phyloP scores from a whole-genome alignment of 2,329 filamentous ascomycete genomes.

The Calycina marina region DNA sequence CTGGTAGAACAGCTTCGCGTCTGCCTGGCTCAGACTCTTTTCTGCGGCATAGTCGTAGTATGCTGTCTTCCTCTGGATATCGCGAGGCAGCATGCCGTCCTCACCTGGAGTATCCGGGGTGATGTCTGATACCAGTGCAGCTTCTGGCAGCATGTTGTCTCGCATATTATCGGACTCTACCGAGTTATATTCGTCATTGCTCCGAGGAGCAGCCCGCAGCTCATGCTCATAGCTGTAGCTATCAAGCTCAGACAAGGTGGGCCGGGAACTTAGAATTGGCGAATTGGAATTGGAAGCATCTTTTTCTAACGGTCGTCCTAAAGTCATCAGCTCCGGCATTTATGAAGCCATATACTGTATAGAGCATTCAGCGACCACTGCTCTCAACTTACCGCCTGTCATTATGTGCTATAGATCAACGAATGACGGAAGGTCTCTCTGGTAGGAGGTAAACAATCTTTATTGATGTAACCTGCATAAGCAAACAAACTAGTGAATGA shows the following conservation, averaged over 20 bases:
- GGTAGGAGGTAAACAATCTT: too few relatives aligned
- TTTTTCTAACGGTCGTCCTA: conserved; percentile 1
- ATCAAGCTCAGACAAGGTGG: conserved; percentile 4
- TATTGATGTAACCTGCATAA: too few relatives aligned
- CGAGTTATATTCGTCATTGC: conserved; percentile 10
- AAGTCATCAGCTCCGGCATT: too few relatives aligned
- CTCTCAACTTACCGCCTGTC: too few relatives aligned
- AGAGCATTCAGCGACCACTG: too few relatives aligned
- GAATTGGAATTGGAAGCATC: conserved; percentile 7
- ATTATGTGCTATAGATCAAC: too few relatives aligned
- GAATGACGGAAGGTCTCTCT: too few relatives aligned
- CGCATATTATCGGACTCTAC: conserved; percentile 10
- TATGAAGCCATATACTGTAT: too few relatives aligned
- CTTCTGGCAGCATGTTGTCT: conserved; percentile 16
- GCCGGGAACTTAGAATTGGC: conserved; percentile 4
- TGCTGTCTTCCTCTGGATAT: conserved; percentile 57
- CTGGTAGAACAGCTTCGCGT: conserved; percentile 94
- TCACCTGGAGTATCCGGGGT: conserved; percentile 12
- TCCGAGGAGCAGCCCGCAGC: too few relatives aligned
- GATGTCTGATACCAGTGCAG: conserved; percentile 14
- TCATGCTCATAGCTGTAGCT: conserved; percentile 6
- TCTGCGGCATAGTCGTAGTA: conserved; percentile 91
- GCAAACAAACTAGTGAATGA: too few relatives aligned
- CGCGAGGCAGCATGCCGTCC: conserved; percentile 39
- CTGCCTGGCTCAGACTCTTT: conserved; percentile 84